Conservation (phyloP, 2,329 filamentous ascomycete genomes). For the Huntiella abstrusa region DNA sequence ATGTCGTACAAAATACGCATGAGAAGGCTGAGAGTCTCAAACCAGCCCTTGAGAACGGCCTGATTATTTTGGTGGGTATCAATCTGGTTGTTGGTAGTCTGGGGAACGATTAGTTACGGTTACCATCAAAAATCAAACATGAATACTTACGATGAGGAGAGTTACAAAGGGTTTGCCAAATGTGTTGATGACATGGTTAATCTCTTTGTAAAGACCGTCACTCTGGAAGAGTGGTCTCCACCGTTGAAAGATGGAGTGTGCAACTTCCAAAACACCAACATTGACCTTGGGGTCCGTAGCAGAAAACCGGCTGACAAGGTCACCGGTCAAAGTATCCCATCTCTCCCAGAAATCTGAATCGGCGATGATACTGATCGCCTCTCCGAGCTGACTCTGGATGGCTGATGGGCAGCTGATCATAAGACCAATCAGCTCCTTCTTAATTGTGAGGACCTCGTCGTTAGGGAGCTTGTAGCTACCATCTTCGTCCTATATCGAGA, state of each 20-base stretch:
- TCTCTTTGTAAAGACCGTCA: conserved; percentile 81
- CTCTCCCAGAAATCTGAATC: conserved; percentile 93
- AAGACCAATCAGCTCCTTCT: conserved; percentile 81
- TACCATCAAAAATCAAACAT: too few species aligned
- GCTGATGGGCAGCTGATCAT: conserved; percentile 84
- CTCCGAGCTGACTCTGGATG: conserved; percentile 84
- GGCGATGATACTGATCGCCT: conserved; percentile 91
- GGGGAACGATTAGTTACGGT: conserved; percentile 1
- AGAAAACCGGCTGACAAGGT: conserved; percentile 76
- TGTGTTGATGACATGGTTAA: conserved; percentile 79
- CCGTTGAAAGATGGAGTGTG: conserved; percentile 91
- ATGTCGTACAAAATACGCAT: conserved; percentile 90
- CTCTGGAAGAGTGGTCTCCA: conserved; percentile 91
- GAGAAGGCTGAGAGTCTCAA: conserved; percentile 71
- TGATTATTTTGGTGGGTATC: conserved; percentile 59
- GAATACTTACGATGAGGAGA: conserved; percentile 46
- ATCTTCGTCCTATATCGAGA: conserved; percentile 51
- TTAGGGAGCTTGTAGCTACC: conserved; percentile 74
- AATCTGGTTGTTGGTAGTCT: conserved; percentile 54
- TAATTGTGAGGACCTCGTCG: conserved; percentile 77
- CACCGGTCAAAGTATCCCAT: conserved; percentile 82
- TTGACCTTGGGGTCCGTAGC: conserved; percentile 68
- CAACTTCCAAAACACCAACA: conserved; percentile 86
- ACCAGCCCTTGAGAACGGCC: conserved; percentile 53
- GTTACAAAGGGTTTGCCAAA: conserved; percentile 72